These are phyloP conservation scores for Iris pallida DNA, from an alignment of 116 monocot genomes.

Conservation along the genomic window DNA sequence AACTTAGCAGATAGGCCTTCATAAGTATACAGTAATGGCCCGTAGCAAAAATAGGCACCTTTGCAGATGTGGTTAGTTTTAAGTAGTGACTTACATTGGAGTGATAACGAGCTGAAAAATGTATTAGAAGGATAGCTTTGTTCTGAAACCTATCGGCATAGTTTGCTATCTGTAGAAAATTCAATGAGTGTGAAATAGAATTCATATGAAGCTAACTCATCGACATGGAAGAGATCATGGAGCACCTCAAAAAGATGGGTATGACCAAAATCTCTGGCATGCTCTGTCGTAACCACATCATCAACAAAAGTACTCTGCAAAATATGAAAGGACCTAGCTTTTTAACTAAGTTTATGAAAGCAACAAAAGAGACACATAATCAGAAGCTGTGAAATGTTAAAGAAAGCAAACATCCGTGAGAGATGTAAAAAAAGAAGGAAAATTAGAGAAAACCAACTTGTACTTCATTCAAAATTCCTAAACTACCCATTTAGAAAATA, in stretches of 20 bases:
- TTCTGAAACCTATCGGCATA: slow-evolving; percentile 64
- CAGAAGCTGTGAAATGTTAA: background rate
- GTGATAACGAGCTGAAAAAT: slow-evolving; percentile 87
- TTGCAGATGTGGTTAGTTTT: slow-evolving; percentile 17
- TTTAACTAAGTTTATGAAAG: background rate
- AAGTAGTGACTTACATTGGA: slow-evolving; percentile 38
- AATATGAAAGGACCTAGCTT: background rate
- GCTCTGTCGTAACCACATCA: slow-evolving; percentile 53
- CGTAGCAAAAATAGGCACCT: slow-evolving; percentile 1
- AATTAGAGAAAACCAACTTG: background rate
- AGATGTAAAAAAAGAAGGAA: slow-evolving; percentile 3
- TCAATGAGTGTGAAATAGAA: slow-evolving; percentile 2
- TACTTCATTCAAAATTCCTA: no score
- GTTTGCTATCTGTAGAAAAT: slow-evolving; percentile 47
- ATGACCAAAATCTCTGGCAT: slow-evolving; percentile 89
- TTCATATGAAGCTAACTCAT: background rate
- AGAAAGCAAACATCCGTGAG: background rate
- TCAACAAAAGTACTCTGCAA: slow-evolving; percentile 89
- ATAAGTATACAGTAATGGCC: background rate
- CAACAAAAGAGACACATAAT: background rate
- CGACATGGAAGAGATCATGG: background rate
- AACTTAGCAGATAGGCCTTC: no score
- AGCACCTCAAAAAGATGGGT: slow-evolving; percentile 85
- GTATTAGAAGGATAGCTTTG: slow-evolving; percentile 86
- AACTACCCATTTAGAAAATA: no score